phyloP scores from a whole-genome alignment of 2,329 filamentous ascomycete genomes.

The Trichoderma arundinaceum region DNA sequence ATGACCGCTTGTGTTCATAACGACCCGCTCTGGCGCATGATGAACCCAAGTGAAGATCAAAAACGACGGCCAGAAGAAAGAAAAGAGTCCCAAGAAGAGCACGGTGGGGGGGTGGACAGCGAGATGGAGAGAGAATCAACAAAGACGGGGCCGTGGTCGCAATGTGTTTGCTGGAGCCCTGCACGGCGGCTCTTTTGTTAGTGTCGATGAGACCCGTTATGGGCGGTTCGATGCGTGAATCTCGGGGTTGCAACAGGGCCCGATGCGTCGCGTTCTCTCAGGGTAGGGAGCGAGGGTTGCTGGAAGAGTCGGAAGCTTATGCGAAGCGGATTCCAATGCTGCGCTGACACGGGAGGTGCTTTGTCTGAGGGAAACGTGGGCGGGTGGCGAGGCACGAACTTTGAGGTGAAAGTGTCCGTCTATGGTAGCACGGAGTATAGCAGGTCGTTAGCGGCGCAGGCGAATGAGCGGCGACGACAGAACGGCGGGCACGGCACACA shows the following conservation, averaged over 20 bases:
- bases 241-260: conserved; percentile 18
- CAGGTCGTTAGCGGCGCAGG: conserved; percentile 17
- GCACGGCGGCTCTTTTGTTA: conserved; percentile 38
- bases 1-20: conserved; percentile 44
- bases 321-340: conserved; percentile 26
- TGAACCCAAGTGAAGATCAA: conserved; percentile 36
- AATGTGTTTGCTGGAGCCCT: conserved; percentile 30
- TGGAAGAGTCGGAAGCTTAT: conserved; percentile 30
- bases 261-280: conserved; percentile 18
- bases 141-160: conserved; percentile 34
- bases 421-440: conserved; percentile 21
- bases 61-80: conserved; percentile 32
- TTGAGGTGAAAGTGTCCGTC: conserved; percentile 15
- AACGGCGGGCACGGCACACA: conserved; percentile 19
- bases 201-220: conserved; percentile 35
- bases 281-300: not conserved
- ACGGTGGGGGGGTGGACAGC: conserved; percentile 28
- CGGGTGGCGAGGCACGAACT: conserved; percentile 26
- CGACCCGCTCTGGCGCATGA: conserved; percentile 45
- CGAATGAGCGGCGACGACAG: conserved; percentile 27
- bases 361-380: conserved; percentile 29
- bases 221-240: conserved; percentile 29
- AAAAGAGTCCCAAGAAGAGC: conserved; percentile 30
- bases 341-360: conserved; percentile 27
- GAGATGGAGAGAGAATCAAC: conserved; percentile 28